phyloP scores from a whole-genome alignment of 768 basidiomycete genomes.

The Termitomyces sp. region DNA sequence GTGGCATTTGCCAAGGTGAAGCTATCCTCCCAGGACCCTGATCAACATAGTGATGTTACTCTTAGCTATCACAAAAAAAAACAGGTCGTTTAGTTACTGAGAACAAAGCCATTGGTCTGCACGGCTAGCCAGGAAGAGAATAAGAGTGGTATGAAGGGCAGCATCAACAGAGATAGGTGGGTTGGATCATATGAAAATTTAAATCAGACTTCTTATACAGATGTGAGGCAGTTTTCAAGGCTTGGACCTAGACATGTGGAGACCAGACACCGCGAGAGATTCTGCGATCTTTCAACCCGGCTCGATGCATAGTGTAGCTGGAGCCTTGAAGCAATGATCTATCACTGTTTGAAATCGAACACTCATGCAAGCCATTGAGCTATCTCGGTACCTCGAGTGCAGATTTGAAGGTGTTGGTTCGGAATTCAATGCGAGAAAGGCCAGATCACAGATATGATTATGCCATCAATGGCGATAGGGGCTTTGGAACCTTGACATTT shows the following conservation, averaged over 20 bases:
- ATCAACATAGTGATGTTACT: background rate
- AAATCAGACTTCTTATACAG: background rate
- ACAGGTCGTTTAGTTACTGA: background rate
- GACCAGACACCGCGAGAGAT: background rate
- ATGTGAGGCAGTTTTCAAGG: background rate
- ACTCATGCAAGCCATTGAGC: too few species aligned
- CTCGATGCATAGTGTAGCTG: too few species aligned
- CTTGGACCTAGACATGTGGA: background rate
- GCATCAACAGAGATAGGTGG: background rate
- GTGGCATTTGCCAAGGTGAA: slow-evolving; percentile 30
- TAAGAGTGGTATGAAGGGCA: background rate
- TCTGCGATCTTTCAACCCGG: background rate
- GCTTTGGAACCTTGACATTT: too few species aligned
- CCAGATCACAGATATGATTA: too few species aligned
- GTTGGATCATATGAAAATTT: background rate
- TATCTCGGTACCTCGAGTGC: too few species aligned
- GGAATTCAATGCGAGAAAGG: too few species aligned
- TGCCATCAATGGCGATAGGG: too few species aligned
- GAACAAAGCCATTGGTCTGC: background rate
- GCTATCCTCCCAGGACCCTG: slow-evolving; percentile 43
- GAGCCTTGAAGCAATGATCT: too few species aligned
- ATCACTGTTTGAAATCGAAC: too few species aligned
- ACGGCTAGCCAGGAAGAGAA: background rate
- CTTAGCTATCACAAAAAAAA: background rate
- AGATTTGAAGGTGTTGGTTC: too few species aligned